These are phyloP conservation scores for Xylariaceae sp. DNA, from an alignment of 2,329 filamentous ascomycete species.

Conservation along the genomic window DNA sequence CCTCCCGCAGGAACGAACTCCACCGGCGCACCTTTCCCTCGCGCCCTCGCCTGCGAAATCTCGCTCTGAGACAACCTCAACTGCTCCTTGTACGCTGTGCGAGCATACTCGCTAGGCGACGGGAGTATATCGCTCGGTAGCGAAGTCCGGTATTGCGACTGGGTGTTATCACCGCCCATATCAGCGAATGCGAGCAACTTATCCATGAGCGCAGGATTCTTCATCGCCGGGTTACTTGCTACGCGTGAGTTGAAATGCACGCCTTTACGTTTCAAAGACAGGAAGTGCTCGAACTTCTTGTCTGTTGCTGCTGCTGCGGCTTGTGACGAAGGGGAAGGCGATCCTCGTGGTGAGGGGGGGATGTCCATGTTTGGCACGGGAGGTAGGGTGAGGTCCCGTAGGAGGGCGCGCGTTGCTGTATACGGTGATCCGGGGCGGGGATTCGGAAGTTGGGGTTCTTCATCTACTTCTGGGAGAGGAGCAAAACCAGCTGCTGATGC, in stretches of 20 bases:
- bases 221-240: slow-evolving; percentile 60
- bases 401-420: slow-evolving; percentile 57
- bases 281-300: slow-evolving; percentile 69
- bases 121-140: slow-evolving; percentile 49
- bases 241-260: slow-evolving; percentile 76
- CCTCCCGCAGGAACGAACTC: slow-evolving; percentile 44
- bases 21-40: slow-evolving; percentile 40
- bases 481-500: slow-evolving; percentile 26
- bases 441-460: slow-evolving; percentile 13
- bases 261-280: slow-evolving; percentile 71
- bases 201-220: slow-evolving; percentile 68
- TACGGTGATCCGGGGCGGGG: slow-evolving; percentile 59
- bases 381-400: slow-evolving; percentile 72
- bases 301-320: slow-evolving; percentile 49
- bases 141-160: slow-evolving; percentile 64
- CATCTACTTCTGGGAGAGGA: slow-evolving; percentile 30
- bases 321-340: slow-evolving; percentile 45
- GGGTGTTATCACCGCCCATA: slow-evolving; percentile 44
- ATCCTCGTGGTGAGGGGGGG: slow-evolving; percentile 66
- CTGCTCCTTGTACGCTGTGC: slow-evolving; percentile 48
- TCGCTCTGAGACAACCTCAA: slow-evolving; percentile 48
- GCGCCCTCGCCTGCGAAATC: slow-evolving; percentile 42
- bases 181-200: slow-evolving; percentile 67
- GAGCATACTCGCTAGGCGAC: slow-evolving; percentile 54
- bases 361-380: slow-evolving; percentile 69